A percentile compares a stretch with the other conserved stretches of the same genome.
These are phyloP conservation scores for Boletus edulis DNA, from an alignment of 768 basidiomycete genomes.

Conservation along the genomic window DNA sequence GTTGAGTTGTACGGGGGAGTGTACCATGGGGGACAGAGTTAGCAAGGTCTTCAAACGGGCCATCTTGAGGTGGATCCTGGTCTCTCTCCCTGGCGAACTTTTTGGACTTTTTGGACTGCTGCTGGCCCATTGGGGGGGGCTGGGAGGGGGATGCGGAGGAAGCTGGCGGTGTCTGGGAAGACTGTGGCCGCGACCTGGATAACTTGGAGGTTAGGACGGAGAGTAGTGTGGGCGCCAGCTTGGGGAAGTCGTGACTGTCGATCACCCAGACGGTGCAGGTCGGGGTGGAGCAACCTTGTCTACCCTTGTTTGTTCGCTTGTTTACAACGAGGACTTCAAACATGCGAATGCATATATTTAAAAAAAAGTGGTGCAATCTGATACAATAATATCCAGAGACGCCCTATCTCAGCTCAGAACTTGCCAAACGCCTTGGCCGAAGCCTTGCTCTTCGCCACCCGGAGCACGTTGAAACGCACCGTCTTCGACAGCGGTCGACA, in stretches of 20 bases:
- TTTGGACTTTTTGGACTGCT: slow-evolving; percentile 79
- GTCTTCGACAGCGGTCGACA: slow-evolving; percentile 99
- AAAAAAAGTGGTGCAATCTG: slow-evolving; percentile 17
- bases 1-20: slow-evolving; percentile 45
- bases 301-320: slow-evolving; percentile 35
- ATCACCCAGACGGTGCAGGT: slow-evolving; percentile 27
- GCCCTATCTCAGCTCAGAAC: slow-evolving; percentile 54
- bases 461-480: slow-evolving; percentile 97
- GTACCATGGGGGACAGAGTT: slow-evolving; percentile 38
- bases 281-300: slow-evolving; percentile 21
- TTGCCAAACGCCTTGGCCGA: slow-evolving; percentile 90
- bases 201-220: slow-evolving; percentile 73
- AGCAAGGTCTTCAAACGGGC: slow-evolving; percentile 39
- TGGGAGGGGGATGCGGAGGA: slow-evolving; percentile 37
- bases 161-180: slow-evolving; percentile 66
- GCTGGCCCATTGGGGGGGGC: slow-evolving; percentile 72
- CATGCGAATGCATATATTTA: slow-evolving; percentile 14
- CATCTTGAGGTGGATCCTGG: slow-evolving; percentile 46
- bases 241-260: slow-evolving; percentile 36
- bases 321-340: slow-evolving; percentile 12
- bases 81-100: slow-evolving; percentile 71
- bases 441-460: slow-evolving; percentile 93
- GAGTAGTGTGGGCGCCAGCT: slow-evolving; percentile 81
- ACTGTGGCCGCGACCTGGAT: slow-evolving; percentile 68
- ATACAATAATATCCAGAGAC: slow-evolving; percentile 10